These are phyloP conservation scores for Exophiala sideris DNA, from an alignment of 2,329 filamentous ascomycete genomes.

Conservation along the genomic window DNA sequence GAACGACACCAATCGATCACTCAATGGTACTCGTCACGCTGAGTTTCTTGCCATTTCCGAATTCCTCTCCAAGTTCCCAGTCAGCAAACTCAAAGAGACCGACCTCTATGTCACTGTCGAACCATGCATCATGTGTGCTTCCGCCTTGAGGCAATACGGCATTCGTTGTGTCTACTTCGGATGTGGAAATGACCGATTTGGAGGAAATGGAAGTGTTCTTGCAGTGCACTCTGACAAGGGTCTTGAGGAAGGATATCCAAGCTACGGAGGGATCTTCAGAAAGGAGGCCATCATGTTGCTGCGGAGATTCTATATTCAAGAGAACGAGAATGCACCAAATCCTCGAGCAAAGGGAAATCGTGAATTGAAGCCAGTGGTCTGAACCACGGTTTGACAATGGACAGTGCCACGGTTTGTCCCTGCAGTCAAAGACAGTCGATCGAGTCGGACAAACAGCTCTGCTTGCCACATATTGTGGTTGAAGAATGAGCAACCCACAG, in stretches of 20 bases:
- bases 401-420: not conserved
- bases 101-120: conserved; percentile 96
- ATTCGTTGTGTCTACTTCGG: conserved; percentile 93
- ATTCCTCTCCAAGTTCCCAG: conserved; percentile 62
- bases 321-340: conserved; percentile 79
- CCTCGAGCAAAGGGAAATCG: conserved; percentile 63
- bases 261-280: conserved; percentile 80
- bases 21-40: conserved; percentile 86
- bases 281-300: conserved; percentile 92
- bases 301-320: conserved; percentile 93
- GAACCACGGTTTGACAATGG: not conserved
- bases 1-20: conserved; percentile 92
- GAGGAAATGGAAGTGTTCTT: conserved; percentile 90
- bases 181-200: conserved; percentile 93
- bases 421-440: too few relatives aligned
- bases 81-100: conserved; percentile 66
- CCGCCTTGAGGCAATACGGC: conserved; percentile 79
- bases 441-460: not conserved
- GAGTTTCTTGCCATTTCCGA: conserved; percentile 83
- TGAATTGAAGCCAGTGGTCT: conserved; percentile 54
- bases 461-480: not conserved
- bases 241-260: conserved; percentile 74
- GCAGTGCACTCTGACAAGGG: conserved; percentile 46
- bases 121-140: conserved; percentile 98
- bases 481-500: too few relatives aligned